Percentiles rank a stretch among this genome's conserved stretches.
These are phyloP conservation scores for Neofusicoccum umdonicola DNA, from an alignment of 2,329 filamentous ascomycete species.

Conservation along the genomic window DNA sequence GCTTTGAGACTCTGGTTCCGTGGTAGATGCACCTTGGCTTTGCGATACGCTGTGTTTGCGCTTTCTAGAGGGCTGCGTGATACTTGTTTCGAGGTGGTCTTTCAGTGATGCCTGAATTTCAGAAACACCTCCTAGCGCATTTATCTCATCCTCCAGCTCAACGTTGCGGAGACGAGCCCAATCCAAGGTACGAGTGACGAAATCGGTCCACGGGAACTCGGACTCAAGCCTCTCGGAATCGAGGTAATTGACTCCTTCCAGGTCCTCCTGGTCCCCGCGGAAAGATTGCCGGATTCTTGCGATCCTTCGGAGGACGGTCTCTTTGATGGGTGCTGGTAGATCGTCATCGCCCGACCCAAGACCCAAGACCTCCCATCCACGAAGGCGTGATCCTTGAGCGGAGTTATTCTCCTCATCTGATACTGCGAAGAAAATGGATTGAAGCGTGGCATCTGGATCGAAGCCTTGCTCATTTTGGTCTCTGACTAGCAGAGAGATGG, in stretches of 20 bases:
- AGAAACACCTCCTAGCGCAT: constrained; percentile 43
- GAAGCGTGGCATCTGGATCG: constrained; percentile 41
- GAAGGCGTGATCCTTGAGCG: constrained; percentile 25
- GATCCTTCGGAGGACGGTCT: constrained; percentile 38
- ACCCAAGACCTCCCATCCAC: constrained; percentile 34
- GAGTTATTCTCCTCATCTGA: constrained; percentile 16
- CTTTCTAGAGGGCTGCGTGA: constrained; percentile 19
- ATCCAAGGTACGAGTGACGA: constrained; percentile 43
- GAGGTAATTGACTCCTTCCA: constrained; percentile 29
- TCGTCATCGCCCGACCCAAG: constrained; percentile 39
- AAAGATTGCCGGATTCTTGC: constrained; percentile 38
- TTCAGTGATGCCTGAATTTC: constrained; percentile 27
- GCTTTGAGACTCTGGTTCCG: neutral
- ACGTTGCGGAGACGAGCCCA: constrained; percentile 48
- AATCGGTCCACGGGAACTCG: constrained; percentile 50
- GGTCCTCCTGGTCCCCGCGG: constrained; percentile 30
- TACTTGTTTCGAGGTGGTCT: neutral
- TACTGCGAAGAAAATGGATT: constrained; percentile 40
- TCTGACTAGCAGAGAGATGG: constrained; percentile 50
- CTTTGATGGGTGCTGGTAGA: constrained; percentile 36
- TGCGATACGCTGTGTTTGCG: constrained; percentile 28
- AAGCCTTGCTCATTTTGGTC: constrained; percentile 33
- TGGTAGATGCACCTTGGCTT: constrained; percentile 12
- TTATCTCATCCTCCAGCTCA: constrained; percentile 47
- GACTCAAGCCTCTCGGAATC: constrained; percentile 46